These are phyloP conservation scores for Ophiostoma himal-ulmi DNA, from an alignment of 2,329 filamentous ascomycete genomes.

Conservation along the genomic window DNA sequence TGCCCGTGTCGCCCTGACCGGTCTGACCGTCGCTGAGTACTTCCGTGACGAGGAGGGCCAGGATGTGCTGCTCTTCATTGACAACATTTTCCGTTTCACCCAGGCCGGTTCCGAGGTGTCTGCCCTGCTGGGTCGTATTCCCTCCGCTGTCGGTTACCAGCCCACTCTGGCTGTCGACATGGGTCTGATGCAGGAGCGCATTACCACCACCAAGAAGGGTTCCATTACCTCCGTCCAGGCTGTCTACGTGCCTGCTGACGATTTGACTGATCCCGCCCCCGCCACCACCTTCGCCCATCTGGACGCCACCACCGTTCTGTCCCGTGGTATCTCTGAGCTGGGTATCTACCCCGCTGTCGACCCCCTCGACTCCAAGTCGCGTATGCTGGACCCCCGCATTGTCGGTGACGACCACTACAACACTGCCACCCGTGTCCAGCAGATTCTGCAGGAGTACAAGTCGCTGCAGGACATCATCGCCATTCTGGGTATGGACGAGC, in stretches of 20 bases:
- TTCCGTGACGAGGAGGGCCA: slow-evolving; percentile 74
- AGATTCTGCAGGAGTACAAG: slow-evolving; percentile 99
- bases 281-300: slow-evolving; percentile 99
- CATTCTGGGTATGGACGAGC: slow-evolving; percentile 99
- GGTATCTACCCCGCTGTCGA: slow-evolving; percentile 99
- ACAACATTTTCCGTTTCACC: slow-evolving; percentile 99
- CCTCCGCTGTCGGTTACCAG: slow-evolving; percentile 99
- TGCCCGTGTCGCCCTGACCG: slow-evolving; percentile 98
- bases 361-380: slow-evolving; percentile 98
- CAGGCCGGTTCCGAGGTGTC: slow-evolving; percentile 99
- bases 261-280: slow-evolving; percentile 99
- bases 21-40: slow-evolving; percentile 73
- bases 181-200: slow-evolving; percentile 99
- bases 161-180: slow-evolving; percentile 97
- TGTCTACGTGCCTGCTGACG: slow-evolving; percentile 99
- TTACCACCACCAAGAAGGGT: slow-evolving; percentile 98
- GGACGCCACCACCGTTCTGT: slow-evolving; percentile 99
- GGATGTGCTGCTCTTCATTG: slow-evolving; percentile 98
- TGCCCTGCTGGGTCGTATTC: slow-evolving; percentile 97
- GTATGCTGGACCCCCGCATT: slow-evolving; percentile 98
- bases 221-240: slow-evolving; percentile 99
- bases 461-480: slow-evolving; percentile 99
- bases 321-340: slow-evolving; percentile 99
- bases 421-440: slow-evolving; percentile 89
- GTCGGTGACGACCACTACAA: slow-evolving; percentile 98